Base-by-base conservation (phyloP, 805 yeast genomes). In the Teunomyces pallodes region DNA sequence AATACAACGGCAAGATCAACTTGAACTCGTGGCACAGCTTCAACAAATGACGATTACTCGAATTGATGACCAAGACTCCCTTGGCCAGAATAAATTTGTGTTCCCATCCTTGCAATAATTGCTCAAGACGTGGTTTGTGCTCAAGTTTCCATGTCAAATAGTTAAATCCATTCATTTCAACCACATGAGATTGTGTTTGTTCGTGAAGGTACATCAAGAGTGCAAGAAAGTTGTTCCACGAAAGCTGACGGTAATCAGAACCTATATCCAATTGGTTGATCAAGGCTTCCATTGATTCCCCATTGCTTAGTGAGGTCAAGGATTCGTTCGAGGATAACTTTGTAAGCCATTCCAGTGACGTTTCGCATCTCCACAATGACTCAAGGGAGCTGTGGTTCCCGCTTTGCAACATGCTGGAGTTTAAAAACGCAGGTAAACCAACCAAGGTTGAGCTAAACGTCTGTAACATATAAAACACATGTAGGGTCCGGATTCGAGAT, bases 81-180 rank as follows among this genome's bases (percentile, higher is more conserved):
- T 86, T 87, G 55, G 80, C 84, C 53, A 74, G 72, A 36, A 82
- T 65, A 58, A 78, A 87, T 27, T 79, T 61, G 13, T 75, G 70
- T 63, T 87, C 94, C 92, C 92, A 87, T 26, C 82, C 70, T 54
- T 79, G 80, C 17, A 87, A 60, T 55, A 86, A 62, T 9, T 77
- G 65, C 53, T 80, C 83, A 46, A 87, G 74, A 5, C 71, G 66
- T 1, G 88, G 88, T 52, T 85, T 73, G 7, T 79, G 74, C 48
- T 78, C 77, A 68, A 83, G 69, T 61, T 87, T 75, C 92, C 92
- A 87, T 47, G 75, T 75, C 3, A 84, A 74, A 29, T 80, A 79
- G 48, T 77, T 76, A 43, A 74, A 69, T 9, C 41, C 44, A 56
- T 54, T 45, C 71, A 49, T 27, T 65, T 63, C 43, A 59, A 60